Percentiles rank a stretch among this genome's conserved stretches.
Conservation (phyloP, 768 basidiomycete genomes). For the Pleurotus giganteus region DNA sequence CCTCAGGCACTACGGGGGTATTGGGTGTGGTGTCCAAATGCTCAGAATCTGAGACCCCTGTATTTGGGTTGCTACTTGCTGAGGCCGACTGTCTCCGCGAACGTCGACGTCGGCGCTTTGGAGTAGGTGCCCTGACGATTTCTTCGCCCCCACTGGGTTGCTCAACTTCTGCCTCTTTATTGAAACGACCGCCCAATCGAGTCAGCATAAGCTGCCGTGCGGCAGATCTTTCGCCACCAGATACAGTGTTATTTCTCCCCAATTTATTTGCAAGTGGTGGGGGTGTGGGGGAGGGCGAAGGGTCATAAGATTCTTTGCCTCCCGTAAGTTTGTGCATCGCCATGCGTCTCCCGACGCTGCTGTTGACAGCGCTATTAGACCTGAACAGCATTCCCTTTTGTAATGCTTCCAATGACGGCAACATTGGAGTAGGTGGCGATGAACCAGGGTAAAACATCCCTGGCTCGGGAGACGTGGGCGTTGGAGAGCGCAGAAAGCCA, state of each 20-base stretch:
- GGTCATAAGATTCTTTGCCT: conserved; percentile 63
- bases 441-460: conserved; percentile 63
- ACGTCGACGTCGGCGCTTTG: conserved; percentile 56
- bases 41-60: conserved; percentile 53
- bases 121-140: conserved; percentile 28
- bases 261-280: conserved; percentile 41
- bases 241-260: conserved; percentile 75
- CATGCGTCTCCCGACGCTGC: conserved; percentile 61
- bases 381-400: conserved; percentile 72
- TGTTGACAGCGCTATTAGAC: conserved; percentile 87
- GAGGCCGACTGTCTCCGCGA: conserved; percentile 46
- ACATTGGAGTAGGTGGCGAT: conserved; percentile 61
- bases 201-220: conserved; percentile 69
- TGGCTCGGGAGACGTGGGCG: conserved; percentile 51
- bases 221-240: conserved; percentile 75
- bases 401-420: conserved; percentile 78
- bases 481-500: conserved; percentile 49
- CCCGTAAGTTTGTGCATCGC: conserved; percentile 88
- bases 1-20: conserved; percentile 56
- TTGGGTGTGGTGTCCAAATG: conserved; percentile 50
- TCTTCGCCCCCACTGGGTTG: conserved; percentile 63
- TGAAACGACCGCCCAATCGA: conserved; percentile 55
- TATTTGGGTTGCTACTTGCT: conserved; percentile 26
- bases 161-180: conserved; percentile 62
- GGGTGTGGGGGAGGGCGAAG: conserved; percentile 57